Evolutionary conservation across 2,329 filamentous ascomycete species (phyloP).

Genomic region (Triangularia setosa): DNA sequence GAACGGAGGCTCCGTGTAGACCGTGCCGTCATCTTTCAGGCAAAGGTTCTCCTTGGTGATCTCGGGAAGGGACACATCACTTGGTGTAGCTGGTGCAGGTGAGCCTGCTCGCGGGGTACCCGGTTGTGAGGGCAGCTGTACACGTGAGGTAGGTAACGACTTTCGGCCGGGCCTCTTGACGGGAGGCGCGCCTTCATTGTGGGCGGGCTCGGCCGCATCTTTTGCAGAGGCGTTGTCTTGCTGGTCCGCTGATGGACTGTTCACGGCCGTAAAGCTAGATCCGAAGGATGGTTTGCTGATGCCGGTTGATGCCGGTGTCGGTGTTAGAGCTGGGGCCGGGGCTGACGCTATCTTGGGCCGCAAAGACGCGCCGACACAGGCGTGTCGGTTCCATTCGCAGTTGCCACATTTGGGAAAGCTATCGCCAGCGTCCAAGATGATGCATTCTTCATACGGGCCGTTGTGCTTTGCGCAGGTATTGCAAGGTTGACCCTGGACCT

Average conservation of each 20-base stretch:
- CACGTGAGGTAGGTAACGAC: slow-evolving; percentile 18
- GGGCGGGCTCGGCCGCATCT: neutral
- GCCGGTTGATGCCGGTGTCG: neutral
- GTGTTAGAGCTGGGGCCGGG: neutral
- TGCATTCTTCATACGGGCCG: slow-evolving; percentile 44
- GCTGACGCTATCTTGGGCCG: slow-evolving; percentile 5
- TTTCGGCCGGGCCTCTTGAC: slow-evolving; percentile 15
- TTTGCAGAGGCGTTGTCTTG: neutral
- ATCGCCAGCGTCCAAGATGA: slow-evolving; percentile 37
- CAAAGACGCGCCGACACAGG: slow-evolving; percentile 18
- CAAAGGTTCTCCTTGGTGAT: slow-evolving; percentile 45
- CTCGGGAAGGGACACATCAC: slow-evolving; percentile 27
- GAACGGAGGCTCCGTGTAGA: slow-evolving; percentile 49
- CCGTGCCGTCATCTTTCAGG: slow-evolving; percentile 45
- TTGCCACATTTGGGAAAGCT: slow-evolving; percentile 45
- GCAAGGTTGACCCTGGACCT: slow-evolving; percentile 39
- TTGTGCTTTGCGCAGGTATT: slow-evolving; percentile 39
- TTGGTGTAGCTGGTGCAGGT: slow-evolving; percentile 7
- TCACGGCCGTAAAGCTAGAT: slow-evolving; percentile 26
- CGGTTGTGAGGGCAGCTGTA: slow-evolving; percentile 7
- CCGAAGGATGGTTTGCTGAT: neutral
- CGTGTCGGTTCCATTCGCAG: slow-evolving; percentile 45
- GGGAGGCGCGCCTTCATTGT: neutral
- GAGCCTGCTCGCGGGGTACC: slow-evolving; percentile 12
- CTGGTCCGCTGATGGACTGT: slow-evolving; percentile 8